These are phyloP conservation scores for Malassezia brasiliensis DNA, from an alignment of 1,284 basidiomycete species.

Conservation along the genomic window DNA sequence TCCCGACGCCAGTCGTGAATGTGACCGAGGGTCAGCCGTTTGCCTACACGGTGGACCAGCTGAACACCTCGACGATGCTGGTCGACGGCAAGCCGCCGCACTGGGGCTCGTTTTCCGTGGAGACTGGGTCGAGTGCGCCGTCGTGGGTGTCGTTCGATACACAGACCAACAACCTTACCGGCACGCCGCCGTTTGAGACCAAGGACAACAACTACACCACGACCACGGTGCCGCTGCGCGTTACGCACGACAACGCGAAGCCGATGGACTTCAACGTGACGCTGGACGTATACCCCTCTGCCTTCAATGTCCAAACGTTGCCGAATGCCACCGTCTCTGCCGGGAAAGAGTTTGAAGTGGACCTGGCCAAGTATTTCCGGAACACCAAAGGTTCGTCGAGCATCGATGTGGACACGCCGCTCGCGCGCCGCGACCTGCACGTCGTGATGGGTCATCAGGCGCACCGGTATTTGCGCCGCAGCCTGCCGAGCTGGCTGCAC, in stretches of 20 bases:
- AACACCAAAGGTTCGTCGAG: slow-evolving; percentile 14
- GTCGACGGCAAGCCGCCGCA: slow-evolving; percentile 52
- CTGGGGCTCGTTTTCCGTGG: slow-evolving; percentile 56
- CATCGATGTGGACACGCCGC: neutral
- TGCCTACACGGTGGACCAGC: slow-evolving; percentile 12
- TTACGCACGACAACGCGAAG: slow-evolving; percentile 51
- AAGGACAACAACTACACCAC: slow-evolving; percentile 2
- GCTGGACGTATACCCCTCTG: slow-evolving; percentile 57
- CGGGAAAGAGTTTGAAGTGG: slow-evolving; percentile 15
- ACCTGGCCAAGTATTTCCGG: slow-evolving; percentile 15
- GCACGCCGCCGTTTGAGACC: slow-evolving; percentile 2
- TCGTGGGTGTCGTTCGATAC: slow-evolving; percentile 21
- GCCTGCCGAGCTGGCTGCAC: slow-evolving; percentile 6
- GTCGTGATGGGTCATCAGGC: neutral
- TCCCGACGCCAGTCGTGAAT: slow-evolving; percentile 52
- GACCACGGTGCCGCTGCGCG: neutral
- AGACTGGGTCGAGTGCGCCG: neutral
- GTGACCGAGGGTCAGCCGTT: slow-evolving; percentile 24
- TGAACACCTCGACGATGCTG: slow-evolving; percentile 3
- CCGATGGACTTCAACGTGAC: slow-evolving; percentile 49
- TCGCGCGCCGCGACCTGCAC: neutral
- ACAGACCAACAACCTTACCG: neutral
- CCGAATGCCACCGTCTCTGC: slow-evolving; percentile 46
- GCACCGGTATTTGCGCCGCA: neutral
- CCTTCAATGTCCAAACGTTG: slow-evolving; percentile 58